These are phyloP conservation scores for Vitis rupestris DNA, from an alignment of 164 flowering plant species.

Conservation along the genomic window DNA sequence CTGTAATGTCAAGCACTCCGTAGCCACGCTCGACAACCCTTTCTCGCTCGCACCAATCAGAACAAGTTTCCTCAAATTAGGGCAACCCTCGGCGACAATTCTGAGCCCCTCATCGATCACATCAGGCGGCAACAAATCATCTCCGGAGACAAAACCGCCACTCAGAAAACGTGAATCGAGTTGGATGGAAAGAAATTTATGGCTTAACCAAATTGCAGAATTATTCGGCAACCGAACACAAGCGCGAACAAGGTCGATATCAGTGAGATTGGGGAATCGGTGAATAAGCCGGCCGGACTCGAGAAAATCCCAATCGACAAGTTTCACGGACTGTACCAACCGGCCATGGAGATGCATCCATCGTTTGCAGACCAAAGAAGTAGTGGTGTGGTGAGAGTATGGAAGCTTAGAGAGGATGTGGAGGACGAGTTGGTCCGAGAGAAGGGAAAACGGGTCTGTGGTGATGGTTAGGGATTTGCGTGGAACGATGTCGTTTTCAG, in stretches of 20 bases:
- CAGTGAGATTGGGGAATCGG: slow-evolving; percentile 66
- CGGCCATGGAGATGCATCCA: slow-evolving; percentile 74
- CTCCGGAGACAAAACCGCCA: slow-evolving; percentile 15
- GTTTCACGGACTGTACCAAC: slow-evolving; percentile 50
- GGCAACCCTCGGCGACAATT: slow-evolving; percentile 58
- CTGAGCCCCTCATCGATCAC: slow-evolving; percentile 58
- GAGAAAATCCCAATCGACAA: slow-evolving; percentile 73
- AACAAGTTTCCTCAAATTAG: slow-evolving; percentile 63
- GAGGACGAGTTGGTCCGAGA: slow-evolving; percentile 60
- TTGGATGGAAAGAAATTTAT: slow-evolving; percentile 29
- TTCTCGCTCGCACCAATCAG: slow-evolving; percentile 55
- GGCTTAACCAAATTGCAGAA: slow-evolving; percentile 31
- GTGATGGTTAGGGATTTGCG: slow-evolving; percentile 11
- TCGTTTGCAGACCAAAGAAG: slow-evolving; percentile 74
- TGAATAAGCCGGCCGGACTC: slow-evolving; percentile 55
- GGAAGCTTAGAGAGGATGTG: slow-evolving; percentile 57
- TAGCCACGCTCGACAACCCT: slow-evolving; percentile 67
- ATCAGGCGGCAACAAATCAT: slow-evolving; percentile 31
- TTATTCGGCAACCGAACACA: slow-evolving; percentile 25
- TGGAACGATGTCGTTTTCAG: background rate
- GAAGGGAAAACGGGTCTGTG: slow-evolving; percentile 17
- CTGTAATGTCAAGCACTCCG: slow-evolving; percentile 69
- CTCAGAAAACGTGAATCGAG: slow-evolving; percentile 32
- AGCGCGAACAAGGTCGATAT: slow-evolving; percentile 45
- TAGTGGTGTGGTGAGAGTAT: slow-evolving; percentile 36